These are phyloP conservation scores for Backusella mclennaniae DNA, from an alignment of 192 early-diverging fungal genomes.

Conservation along the genomic window DNA sequence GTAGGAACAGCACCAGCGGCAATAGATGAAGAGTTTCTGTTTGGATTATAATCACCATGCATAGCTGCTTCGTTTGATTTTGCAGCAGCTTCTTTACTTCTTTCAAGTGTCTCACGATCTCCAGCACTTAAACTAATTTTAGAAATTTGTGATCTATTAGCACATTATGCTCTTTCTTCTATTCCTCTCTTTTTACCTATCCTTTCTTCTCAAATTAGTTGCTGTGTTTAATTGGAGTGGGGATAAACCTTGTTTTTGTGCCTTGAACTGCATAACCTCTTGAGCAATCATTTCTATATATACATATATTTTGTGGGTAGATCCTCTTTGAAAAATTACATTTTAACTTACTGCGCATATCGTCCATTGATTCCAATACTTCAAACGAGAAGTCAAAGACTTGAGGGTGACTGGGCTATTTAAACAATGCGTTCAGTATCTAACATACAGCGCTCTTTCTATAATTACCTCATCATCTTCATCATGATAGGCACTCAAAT, in stretches of 20 bases:
- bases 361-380: conserved; percentile 63
- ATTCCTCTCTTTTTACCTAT: conserved; percentile 23
- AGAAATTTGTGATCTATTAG: not conserved
- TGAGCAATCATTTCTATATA: conserved; percentile 72
- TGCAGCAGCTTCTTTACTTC: conserved; percentile 27
- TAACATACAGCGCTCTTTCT: not conserved
- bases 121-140: conserved; percentile 44
- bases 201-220: conserved; percentile 38
- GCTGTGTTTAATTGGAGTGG: conserved; percentile 39
- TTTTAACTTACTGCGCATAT: conserved; percentile 66
- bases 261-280: conserved; percentile 81
- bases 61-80: conserved; percentile 17
- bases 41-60: conserved; percentile 34
- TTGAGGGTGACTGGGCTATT: conserved; percentile 59
- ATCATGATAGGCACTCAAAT: conserved; percentile 64
- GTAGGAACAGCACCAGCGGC: conserved; percentile 42
- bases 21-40: conserved; percentile 43
- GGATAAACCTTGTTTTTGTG: conserved; percentile 48
- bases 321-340: not conserved
- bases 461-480: conserved; percentile 38
- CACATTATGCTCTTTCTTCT: not conserved
- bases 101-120: conserved; percentile 44
- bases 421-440: not conserved
- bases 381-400: conserved; percentile 86
- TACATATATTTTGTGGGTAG: not conserved